Evolutionary conservation across 768 basidiomycete genomes (phyloP).

Genomic region (Lactifluus subvellereus): DNA sequence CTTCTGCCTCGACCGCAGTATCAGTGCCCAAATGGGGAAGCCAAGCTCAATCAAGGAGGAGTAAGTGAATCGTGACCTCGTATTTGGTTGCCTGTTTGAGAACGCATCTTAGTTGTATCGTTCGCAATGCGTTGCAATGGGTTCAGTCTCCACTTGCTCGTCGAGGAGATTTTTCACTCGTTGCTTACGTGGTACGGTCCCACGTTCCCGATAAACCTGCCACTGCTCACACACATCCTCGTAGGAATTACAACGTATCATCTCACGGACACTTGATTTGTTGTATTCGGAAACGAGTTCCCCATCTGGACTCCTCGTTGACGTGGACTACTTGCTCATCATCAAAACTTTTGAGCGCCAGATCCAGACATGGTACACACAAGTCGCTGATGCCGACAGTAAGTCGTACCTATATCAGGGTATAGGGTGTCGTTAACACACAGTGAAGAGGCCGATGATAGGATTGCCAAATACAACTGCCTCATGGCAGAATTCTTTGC

Average conservation of each 20-base stretch:
- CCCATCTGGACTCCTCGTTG: constrained; percentile 73
- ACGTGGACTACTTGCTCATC: constrained; percentile 80
- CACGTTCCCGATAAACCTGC: neutral
- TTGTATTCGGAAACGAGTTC: constrained; percentile 79
- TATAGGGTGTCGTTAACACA: neutral
- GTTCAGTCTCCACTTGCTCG: constrained; percentile 57
- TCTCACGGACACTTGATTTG: constrained; percentile 84
- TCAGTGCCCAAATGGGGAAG: constrained; percentile 96
- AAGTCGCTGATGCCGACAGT: constrained; percentile 36
- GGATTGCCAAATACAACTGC: constrained; percentile 39
- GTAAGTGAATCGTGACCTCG: constrained; percentile 42
- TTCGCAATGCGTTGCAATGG: constrained; percentile 78
- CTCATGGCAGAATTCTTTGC: constrained; percentile 68
- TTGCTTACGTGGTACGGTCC: constrained; percentile 66
- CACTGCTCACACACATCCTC: constrained; percentile 17
- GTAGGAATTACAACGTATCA: constrained; percentile 82
- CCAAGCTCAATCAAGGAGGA: constrained; percentile 91
- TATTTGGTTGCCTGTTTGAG: constrained; percentile 6
- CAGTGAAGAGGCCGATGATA: constrained; percentile 7
- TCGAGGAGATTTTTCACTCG: constrained; percentile 61
- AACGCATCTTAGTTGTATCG: constrained; percentile 57
- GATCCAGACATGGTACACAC: constrained; percentile 54
- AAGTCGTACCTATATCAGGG: neutral
- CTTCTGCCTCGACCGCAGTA: constrained; percentile 80
- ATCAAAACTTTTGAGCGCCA: constrained; percentile 84